Conservation (phyloP, 257 asterid species). For the Phtheirospermum japonicum region DNA sequence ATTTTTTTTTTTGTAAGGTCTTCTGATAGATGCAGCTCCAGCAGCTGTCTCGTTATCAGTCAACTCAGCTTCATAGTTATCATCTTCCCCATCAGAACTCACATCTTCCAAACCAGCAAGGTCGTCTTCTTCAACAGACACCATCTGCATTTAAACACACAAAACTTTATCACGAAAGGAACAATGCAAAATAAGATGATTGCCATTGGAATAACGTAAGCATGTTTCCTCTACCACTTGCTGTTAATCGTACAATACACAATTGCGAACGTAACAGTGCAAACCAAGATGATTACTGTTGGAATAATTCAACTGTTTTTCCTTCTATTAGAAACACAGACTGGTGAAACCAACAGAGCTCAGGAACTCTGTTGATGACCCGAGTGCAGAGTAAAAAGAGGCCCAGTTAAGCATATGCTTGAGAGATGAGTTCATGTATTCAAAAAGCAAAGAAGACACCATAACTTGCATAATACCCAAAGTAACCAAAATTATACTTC, state of each 20-base stretch:
- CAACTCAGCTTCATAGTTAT: slow-evolving; percentile 87
- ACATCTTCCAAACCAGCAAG: slow-evolving; percentile 96
- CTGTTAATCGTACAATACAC: slow-evolving; percentile 26
- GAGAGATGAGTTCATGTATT: slow-evolving; percentile 2
- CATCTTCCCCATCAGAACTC: slow-evolving; percentile 95
- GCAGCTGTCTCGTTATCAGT: slow-evolving; percentile 77
- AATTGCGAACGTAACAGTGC: slow-evolving; percentile 19
- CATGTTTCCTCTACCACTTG: slow-evolving; percentile 57
- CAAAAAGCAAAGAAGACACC: neutral
- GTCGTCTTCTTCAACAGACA: slow-evolving; percentile 92
- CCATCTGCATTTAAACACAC: slow-evolving; percentile 64
- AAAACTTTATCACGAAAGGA: slow-evolving; percentile 23
- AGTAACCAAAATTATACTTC: neutral
- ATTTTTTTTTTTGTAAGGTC: slow-evolving; percentile 57
- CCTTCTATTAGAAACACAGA: slow-evolving; percentile 1
- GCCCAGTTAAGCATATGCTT: neutral
- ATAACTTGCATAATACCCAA: slow-evolving; percentile 2
- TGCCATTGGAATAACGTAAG: neutral
- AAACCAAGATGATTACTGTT: neutral
- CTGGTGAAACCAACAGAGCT: slow-evolving; percentile 12
- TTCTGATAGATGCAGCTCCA: slow-evolving; percentile 64
- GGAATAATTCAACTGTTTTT: neutral
- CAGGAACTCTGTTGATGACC: neutral
- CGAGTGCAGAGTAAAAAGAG: neutral
- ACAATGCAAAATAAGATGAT: slow-evolving; percentile 1